Evolutionary conservation across 225 moss, liverwort and hornwort species (phyloP).

Genomic region (Rhytidiadelphus loreus): DNA sequence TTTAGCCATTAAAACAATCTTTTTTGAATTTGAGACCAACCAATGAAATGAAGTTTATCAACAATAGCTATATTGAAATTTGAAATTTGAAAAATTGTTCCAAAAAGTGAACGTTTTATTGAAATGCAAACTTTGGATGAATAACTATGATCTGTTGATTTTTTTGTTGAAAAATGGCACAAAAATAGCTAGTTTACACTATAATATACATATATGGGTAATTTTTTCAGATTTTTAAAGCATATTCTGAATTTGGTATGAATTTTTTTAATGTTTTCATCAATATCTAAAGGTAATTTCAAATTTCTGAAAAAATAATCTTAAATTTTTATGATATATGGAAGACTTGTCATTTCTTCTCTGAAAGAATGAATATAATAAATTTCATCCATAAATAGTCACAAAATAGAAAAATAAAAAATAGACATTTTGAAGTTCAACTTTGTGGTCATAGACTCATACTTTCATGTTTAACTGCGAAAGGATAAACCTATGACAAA

Average conservation of each 20-base stretch:
- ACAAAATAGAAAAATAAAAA: neutral
- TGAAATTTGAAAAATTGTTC: neutral
- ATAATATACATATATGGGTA: neutral
- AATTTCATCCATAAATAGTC: neutral
- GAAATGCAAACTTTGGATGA: neutral
- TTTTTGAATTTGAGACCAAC: neutral
- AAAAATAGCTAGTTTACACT: neutral
- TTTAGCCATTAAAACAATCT: neutral
- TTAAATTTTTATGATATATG: neutral
- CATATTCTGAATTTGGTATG: neutral
- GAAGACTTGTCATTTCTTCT: neutral
- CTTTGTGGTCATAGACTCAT: accelerated
- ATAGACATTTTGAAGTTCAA: neutral
- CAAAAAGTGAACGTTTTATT: neutral
- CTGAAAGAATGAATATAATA: neutral
- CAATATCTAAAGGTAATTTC: neutral
- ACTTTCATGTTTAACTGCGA: accelerated
- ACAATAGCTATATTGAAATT: neutral
- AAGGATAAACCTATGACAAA: neutral
- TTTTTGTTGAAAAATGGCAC: neutral
- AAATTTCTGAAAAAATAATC: too few relatives aligned
- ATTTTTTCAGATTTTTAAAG: too few relatives aligned
- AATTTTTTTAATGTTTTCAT: neutral
- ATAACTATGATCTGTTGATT: neutral
- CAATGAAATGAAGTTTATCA: neutral